These are phyloP conservation scores for Rhipidocladum racemiflorum DNA, from an alignment of 176 grass and related monocot species.

Conservation along the genomic window DNA sequence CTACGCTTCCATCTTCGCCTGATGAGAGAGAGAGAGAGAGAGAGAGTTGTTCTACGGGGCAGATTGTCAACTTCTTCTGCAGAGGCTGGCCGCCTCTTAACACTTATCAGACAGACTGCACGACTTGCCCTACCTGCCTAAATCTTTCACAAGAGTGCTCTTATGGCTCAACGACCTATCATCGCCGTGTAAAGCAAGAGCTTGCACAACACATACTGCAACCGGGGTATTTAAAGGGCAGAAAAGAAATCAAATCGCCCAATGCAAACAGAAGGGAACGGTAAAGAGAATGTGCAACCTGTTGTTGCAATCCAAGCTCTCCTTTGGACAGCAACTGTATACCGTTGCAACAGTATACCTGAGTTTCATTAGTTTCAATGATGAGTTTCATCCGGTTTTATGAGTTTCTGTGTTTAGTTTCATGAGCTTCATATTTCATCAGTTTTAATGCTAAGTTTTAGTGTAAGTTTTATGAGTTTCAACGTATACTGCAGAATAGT, in stretches of 20 bases:
- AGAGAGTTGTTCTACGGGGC: not conserved
- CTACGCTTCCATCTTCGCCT: not conserved
- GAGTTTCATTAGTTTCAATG: too few species aligned
- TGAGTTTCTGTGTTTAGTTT: too few species aligned
- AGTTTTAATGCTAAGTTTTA: too few species aligned
- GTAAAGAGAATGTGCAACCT: not conserved
- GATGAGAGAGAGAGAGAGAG: not conserved
- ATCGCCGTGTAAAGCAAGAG: not conserved
- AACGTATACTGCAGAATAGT: too few species aligned
- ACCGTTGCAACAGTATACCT: too few species aligned
- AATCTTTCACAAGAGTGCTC: not conserved
- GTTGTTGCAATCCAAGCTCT: constrained; percentile 6
- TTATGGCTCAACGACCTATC: not conserved
- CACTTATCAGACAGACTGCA: not conserved
- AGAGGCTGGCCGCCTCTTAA: not conserved
- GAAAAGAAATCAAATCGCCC: not conserved
- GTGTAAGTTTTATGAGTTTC: too few species aligned
- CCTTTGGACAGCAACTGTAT: not conserved
- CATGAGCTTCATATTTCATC: too few species aligned
- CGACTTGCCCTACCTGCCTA: not conserved
- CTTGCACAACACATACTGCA: not conserved
- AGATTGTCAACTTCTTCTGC: constrained; percentile 13
- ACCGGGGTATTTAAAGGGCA: not conserved
- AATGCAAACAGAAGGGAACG: not conserved
- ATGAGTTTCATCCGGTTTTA: too few species aligned